phyloP scores from a whole-genome alignment of 768 basidiomycete species.

The Butyriboletus loyo region DNA sequence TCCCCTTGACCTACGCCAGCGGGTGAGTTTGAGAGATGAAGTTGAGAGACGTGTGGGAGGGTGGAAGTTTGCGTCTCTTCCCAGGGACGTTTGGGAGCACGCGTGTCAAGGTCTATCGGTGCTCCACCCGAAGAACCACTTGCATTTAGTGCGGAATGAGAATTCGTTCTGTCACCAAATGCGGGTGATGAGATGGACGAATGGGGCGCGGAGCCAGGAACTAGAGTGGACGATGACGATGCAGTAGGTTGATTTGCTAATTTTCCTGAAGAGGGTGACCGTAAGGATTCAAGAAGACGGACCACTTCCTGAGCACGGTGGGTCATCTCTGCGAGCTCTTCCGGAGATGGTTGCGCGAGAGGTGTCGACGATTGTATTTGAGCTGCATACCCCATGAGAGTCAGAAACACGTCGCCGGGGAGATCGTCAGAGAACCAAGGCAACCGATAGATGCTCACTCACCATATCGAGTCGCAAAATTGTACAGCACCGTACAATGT shows the following conservation, averaged over 20 bases:
- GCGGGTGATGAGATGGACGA: conserved; percentile 18
- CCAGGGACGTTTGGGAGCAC: conserved; percentile 78
- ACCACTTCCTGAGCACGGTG: conserved; percentile 64
- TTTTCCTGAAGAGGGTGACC: conserved; percentile 22
- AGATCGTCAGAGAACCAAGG: neutral
- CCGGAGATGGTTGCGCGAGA: conserved; percentile 48
- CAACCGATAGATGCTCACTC: conserved; percentile 11
- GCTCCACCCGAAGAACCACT: conserved; percentile 19
- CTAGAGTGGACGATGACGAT: conserved; percentile 13
- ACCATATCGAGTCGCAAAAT: conserved; percentile 72
- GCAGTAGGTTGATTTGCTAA: conserved; percentile 10
- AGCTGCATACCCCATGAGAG: conserved; percentile 15
- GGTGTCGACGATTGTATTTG: conserved; percentile 43
- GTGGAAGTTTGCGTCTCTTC: conserved; percentile 46
- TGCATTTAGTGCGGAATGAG: conserved; percentile 30
- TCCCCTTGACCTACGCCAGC: conserved; percentile 6
- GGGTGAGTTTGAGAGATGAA: conserved; percentile 21
- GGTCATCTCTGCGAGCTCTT: conserved; percentile 69
- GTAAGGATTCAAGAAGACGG: conserved; percentile 52
- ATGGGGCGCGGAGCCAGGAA: conserved; percentile 8
- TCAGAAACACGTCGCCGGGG: conserved; percentile 1
- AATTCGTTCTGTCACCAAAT: conserved; percentile 20
- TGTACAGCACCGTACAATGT: conserved; percentile 58
- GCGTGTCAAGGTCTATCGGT: conserved; percentile 31
- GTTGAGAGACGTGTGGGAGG: conserved; percentile 23